A percentile compares a stretch with the other conserved stretches of the same genome.
Evolutionary conservation across 177 flowering plant species (phyloP).

Genomic region (Vitis hybrid): DNA sequence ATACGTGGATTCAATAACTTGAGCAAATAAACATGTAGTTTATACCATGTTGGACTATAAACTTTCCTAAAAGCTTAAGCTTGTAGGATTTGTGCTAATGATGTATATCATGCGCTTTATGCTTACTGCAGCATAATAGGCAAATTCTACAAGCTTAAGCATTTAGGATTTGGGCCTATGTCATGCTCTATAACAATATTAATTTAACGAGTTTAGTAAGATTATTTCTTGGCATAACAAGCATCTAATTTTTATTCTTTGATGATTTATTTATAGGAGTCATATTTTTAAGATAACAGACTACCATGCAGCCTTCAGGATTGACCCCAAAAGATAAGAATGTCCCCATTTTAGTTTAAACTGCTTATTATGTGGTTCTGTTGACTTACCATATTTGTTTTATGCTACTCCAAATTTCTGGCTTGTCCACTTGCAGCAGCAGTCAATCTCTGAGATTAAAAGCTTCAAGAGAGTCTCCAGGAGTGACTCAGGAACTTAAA

Average conservation of each 20-base stretch:
- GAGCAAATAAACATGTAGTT: too few species aligned
- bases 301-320: slow-evolving; percentile 26
- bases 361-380: background rate
- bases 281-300: slow-evolving; percentile 30
- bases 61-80: too few species aligned
- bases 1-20: too few species aligned
- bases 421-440: slow-evolving; percentile 34
- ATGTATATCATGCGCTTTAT: too few species aligned
- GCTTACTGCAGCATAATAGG: too few species aligned
- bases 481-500: slow-evolving; percentile 37
- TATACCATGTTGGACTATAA: too few species aligned
- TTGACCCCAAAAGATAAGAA: slow-evolving; percentile 42
- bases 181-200: background rate
- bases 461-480: slow-evolving; percentile 42
- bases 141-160: background rate
- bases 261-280: slow-evolving; percentile 33
- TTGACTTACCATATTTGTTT: background rate
- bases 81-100: too few species aligned
- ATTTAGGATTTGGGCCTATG: background rate
- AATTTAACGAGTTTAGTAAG: background rate
- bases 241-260: slow-evolving; percentile 22
- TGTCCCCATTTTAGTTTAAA: slow-evolving; percentile 16
- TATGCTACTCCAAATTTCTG: slow-evolving; percentile 10
- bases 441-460: slow-evolving; percentile 29
- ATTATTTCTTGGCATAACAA: background rate